Conservation (phyloP, 2,329 filamentous ascomycete genomes). For the Ophiostoma fasciatum region DNA sequence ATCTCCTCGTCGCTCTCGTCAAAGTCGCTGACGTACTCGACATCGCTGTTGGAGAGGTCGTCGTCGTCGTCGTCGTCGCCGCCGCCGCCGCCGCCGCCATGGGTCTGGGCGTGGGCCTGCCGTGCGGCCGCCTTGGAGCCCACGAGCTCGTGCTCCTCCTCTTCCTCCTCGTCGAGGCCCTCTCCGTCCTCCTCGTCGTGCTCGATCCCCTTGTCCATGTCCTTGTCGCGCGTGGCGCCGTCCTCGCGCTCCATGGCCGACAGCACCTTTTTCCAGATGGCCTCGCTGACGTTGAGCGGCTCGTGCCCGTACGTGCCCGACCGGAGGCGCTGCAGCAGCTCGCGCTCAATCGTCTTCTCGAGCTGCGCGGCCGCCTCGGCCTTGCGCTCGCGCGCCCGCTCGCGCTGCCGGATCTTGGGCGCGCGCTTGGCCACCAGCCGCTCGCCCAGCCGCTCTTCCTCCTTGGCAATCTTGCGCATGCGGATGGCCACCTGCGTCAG, state of each 20-base stretch:
- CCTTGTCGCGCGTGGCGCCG: slow-evolving; percentile 68
- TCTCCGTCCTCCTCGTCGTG: slow-evolving; percentile 60
- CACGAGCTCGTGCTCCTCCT: slow-evolving; percentile 21
- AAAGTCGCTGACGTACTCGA: slow-evolving; percentile 88
- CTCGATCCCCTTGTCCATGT: slow-evolving; percentile 75
- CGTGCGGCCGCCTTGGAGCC: slow-evolving; percentile 1
- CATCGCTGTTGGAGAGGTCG: slow-evolving; percentile 53
- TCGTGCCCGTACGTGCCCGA: slow-evolving; percentile 90
- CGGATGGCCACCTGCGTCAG: slow-evolving; percentile 82
- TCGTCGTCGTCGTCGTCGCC: slow-evolving; percentile 48
- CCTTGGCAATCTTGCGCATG: slow-evolving; percentile 65
- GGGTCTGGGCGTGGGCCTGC: not conserved
- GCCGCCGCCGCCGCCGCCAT: not conserved
- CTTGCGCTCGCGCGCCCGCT: slow-evolving; percentile 54
- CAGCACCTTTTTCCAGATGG: slow-evolving; percentile 95
- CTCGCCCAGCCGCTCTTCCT: slow-evolving; percentile 82
- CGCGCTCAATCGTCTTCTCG: slow-evolving; percentile 87
- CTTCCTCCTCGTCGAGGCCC: slow-evolving; percentile 52
- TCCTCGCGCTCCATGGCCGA: slow-evolving; percentile 78
- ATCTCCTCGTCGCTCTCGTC: slow-evolving; percentile 72
- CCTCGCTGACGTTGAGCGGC: slow-evolving; percentile 87
- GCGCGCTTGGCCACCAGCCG: slow-evolving; percentile 76
- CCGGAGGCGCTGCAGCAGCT: slow-evolving; percentile 78
- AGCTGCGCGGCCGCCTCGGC: slow-evolving; percentile 78
- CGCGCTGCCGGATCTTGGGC: slow-evolving; percentile 70